These are phyloP conservation scores for Singerocomus inundabilis DNA, from an alignment of 1,284 basidiomycete genomes.

Conservation along the genomic window DNA sequence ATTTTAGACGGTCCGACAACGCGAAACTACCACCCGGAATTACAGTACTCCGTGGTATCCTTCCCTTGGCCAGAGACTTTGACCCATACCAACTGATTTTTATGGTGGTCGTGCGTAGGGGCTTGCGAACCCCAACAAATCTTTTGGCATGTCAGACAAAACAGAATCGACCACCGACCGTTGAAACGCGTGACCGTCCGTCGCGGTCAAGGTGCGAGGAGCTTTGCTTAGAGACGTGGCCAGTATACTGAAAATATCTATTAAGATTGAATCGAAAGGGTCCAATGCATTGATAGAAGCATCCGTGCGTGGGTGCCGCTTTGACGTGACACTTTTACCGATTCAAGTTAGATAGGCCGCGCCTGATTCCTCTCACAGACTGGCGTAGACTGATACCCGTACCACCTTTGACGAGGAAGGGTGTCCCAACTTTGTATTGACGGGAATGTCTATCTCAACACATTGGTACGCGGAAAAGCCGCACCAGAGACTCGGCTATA, in stretches of 20 bases:
- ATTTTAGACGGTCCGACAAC: neutral
- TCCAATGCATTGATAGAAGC: slow-evolving; percentile 9
- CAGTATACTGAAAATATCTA: slow-evolving; percentile 1
- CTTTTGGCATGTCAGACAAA: slow-evolving; percentile 3
- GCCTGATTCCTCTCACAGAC: slow-evolving; percentile 9
- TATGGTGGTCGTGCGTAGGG: neutral
- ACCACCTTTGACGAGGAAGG: slow-evolving; percentile 1
- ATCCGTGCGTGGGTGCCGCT: slow-evolving; percentile 10
- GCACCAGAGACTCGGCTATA: neutral
- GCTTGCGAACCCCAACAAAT: neutral
- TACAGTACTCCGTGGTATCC: neutral
- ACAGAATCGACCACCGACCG: slow-evolving; percentile 10
- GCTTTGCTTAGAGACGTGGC: slow-evolving; percentile 6
- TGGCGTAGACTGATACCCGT: neutral
- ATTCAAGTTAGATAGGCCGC: slow-evolving; percentile 14
- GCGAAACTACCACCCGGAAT: neutral
- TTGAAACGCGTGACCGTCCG: slow-evolving; percentile 3
- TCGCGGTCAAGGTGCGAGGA: neutral
- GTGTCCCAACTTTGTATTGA: neutral
- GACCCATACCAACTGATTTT: slow-evolving; percentile 4
- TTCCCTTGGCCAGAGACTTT: neutral
- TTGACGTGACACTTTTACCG: slow-evolving; percentile 13
- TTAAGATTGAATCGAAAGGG: slow-evolving; percentile 5
- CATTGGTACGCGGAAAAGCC: neutral
- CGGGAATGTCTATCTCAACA: neutral